Evolutionary conservation across 225 moss, liverwort and hornwort genomes (phyloP), one percentile per base, ranked within the genome.

Genomic region (Asterella californica): DNA sequence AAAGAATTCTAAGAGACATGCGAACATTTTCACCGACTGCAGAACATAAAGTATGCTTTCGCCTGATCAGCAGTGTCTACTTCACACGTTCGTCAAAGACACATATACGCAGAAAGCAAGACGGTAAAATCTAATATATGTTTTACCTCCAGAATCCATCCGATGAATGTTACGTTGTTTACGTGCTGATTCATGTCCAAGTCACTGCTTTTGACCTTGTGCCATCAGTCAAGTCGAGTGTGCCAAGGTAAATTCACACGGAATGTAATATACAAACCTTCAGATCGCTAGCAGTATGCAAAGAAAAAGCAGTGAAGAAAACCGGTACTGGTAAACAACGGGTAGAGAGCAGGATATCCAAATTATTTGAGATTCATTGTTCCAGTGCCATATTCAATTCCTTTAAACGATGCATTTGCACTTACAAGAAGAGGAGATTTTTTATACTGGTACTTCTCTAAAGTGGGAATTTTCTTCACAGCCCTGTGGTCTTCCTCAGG

Each of bases 171-270:
- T 59, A 87, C 87, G 32, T 87, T 84, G 80, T 87, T 87, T 65
- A 87, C 87, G 79, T 87, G 87, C 60, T 87, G 87, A 75, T 87
- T 87, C 87, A 87, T 87, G 77, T 87, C 87, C 77, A 87, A 70
- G 67, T 87, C 87, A 67, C 82, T 87, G 65, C 84, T 71, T 55
- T 84, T 82, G 46, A 84, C 83, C 87, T 87, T 82, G 42, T 42
- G 42, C 86, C 10, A 86, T 77, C 86, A 86, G 83, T 81, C 86
- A 86, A 45, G 78, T 65, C 24, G 7, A 7, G 7, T 42, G 7
- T 42, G 42, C 42, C 4, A 42, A 2, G 42, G 42, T 30, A n/a
- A 63, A 57, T 38, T 80, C 6, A 45, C 77, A 12, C 57, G 2
- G 11, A 12, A 2, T 42, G 7, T 42, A 2, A 42, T 42, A 42